Evolutionary conservation across 768 basidiomycete genomes (phyloP), one percentile per base, ranked within the genome.

Genomic region (Mycena leptocephala): DNA sequence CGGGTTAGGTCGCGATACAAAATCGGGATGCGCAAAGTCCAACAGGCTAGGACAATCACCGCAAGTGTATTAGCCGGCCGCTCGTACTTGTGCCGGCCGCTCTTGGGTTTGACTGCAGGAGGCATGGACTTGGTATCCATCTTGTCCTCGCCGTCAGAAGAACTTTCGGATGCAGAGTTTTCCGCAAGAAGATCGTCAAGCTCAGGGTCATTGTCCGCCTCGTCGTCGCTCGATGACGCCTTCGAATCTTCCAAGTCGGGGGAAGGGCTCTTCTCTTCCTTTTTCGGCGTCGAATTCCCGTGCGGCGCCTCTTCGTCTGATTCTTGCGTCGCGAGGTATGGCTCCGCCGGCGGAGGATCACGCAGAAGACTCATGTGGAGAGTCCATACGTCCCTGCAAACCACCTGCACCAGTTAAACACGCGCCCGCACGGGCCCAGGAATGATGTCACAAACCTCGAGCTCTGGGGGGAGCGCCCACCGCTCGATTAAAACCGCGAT

Each of bases 331-430:
- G 89, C 84, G 48, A 88, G 80, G 75, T 90, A 87, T 13, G 94
- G 92, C 79, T 95, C 95, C 18, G 92, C 84, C 13, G 91, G 88
- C 0, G 91, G 92, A 13, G 92, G 92, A 48, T 87, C 85, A 9
- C 91, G 90, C 20, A 95, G 84, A 22, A 94, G 85, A 55, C 86
- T 86, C n/a, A 97, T 86, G 83, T 96, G 89, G 5, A 95, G 85
- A 0, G 92, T 90, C 96, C 96, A 97, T n/a, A 95, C 72, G 79
- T 97, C 96, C 79, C 92, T 89, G 81, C 95, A 96, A 33, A 95
- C 84, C 28, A 89, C 84, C 96, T 97, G 62, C 30, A 78, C 16
- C 61, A 41, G 64, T 41, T 39, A 61, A 28, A 46, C 43, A 46
- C 43, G 43, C 43, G 43, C 43, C 6, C 20, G 16, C 13, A 20